Percentiles rank a stretch among this genome's conserved stretches.
Evolutionary conservation across 306 rosid genomes (phyloP).

Genomic region (Cicer judaicum): DNA sequence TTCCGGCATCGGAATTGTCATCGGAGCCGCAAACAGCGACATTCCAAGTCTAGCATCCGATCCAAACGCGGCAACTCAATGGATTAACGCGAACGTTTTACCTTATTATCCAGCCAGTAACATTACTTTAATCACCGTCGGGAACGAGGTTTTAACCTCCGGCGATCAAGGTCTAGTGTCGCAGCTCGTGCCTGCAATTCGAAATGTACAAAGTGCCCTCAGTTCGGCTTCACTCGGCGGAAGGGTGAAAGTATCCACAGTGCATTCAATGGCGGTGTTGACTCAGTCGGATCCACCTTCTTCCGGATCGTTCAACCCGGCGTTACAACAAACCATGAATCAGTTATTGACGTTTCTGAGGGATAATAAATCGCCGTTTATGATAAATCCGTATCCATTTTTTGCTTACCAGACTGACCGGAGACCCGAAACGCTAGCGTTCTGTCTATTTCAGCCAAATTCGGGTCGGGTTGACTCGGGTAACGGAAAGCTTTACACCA

Average conservation of each 20-base stretch:
- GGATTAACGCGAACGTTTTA: constrained; percentile 71
- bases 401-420: constrained; percentile 86
- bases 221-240: constrained; percentile 62
- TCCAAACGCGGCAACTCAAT: constrained; percentile 67
- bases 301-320: constrained; percentile 67
- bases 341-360: constrained; percentile 59
- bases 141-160: constrained; percentile 76
- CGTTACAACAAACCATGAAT: constrained; percentile 46
- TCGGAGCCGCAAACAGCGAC: constrained; percentile 73
- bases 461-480: constrained; percentile 86
- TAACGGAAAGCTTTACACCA: constrained; percentile 73
- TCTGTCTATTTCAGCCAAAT: constrained; percentile 80
- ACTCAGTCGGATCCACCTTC: constrained; percentile 86
- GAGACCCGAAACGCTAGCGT: constrained; percentile 82
- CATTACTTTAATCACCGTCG: constrained; percentile 73
- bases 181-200: constrained; percentile 82
- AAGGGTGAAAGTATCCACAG: constrained; percentile 73
- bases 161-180: constrained; percentile 57
- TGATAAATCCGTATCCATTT: constrained; percentile 85
- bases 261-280: constrained; percentile 81
- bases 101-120: constrained; percentile 75
- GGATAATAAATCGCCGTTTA: constrained; percentile 69
- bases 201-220: constrained; percentile 76
- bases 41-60: constrained; percentile 68
- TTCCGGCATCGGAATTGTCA: constrained; percentile 66